These are phyloP conservation scores for Colletotrichum shisoi DNA, from an alignment of 2,329 filamentous ascomycete genomes.

Conservation along the genomic window DNA sequence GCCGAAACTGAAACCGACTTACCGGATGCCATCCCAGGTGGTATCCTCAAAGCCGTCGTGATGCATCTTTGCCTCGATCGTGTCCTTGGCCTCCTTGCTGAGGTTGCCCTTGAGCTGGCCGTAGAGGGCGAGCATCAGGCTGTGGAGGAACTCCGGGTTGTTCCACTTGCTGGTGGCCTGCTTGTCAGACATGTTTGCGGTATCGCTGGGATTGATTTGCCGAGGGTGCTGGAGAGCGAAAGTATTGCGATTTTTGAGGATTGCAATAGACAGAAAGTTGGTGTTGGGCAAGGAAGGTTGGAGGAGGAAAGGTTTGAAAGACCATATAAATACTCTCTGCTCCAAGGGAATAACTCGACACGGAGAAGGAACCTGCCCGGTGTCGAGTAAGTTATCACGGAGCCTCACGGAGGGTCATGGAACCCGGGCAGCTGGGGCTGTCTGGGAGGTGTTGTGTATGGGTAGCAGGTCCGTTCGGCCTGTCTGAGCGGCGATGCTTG, in stretches of 20 bases:
- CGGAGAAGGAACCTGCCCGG: background rate
- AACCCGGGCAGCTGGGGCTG: background rate
- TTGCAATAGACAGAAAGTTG: background rate
- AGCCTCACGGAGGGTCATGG: background rate
- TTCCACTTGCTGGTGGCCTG: constrained; percentile 44
- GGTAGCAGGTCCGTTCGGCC: background rate
- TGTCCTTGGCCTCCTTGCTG: constrained; percentile 44
- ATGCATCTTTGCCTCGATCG: constrained; percentile 48
- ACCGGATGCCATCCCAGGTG: constrained; percentile 59
- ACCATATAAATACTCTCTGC: background rate
- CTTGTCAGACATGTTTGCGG: constrained; percentile 33
- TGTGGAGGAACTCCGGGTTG: constrained; percentile 47
- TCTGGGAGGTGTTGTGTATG: background rate
- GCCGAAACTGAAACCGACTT: constrained; percentile 39
- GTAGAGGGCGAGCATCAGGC: constrained; percentile 49
- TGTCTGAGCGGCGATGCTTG: too few relatives aligned
- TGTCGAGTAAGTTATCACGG: too few relatives aligned
- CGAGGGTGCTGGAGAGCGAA: background rate
- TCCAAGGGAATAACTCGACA: background rate
- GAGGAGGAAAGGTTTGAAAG: background rate
- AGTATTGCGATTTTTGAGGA: background rate
- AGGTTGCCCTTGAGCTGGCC: constrained; percentile 45
- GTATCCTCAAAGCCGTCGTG: constrained; percentile 46
- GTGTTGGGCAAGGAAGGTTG: background rate
- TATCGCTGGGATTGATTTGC: background rate